phyloP scores from a whole-genome alignment of 768 basidiomycete species.

The Suillus subalutaceus region DNA sequence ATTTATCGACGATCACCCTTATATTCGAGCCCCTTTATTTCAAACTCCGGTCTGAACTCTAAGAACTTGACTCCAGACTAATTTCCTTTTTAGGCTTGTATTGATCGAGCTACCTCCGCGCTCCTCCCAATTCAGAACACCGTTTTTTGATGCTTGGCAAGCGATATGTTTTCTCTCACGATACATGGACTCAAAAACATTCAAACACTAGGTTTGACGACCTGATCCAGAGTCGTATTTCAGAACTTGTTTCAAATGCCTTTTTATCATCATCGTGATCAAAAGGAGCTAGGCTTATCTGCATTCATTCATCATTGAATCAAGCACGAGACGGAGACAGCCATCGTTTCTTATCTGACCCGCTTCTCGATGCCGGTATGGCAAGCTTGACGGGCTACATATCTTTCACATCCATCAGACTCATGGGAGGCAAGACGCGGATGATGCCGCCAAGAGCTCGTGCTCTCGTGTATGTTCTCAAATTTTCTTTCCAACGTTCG shows the following conservation, averaged over 20 bases:
- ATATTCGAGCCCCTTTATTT: constrained; percentile 46
- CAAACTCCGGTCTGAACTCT: constrained; percentile 52
- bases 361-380: not conserved
- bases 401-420: not conserved
- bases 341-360: constrained; percentile 1
- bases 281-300: not conserved
- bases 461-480: not conserved
- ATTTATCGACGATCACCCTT: constrained; percentile 38
- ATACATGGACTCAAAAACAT: not conserved
- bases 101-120: constrained; percentile 24
- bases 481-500: not conserved
- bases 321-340: not conserved
- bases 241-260: not conserved
- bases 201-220: not conserved
- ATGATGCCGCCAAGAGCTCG: not conserved
- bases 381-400: not conserved
- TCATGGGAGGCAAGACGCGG: not conserved
- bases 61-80: constrained; percentile 24
- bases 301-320: not conserved
- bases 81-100: constrained; percentile 22
- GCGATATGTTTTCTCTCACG: not conserved
- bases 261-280: not conserved
- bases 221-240: too few relatives aligned
- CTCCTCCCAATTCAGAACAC: not conserved
- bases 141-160: constrained; percentile 1